Conservation (phyloP, 768 basidiomycete genomes). For the Amanita rubescens region DNA sequence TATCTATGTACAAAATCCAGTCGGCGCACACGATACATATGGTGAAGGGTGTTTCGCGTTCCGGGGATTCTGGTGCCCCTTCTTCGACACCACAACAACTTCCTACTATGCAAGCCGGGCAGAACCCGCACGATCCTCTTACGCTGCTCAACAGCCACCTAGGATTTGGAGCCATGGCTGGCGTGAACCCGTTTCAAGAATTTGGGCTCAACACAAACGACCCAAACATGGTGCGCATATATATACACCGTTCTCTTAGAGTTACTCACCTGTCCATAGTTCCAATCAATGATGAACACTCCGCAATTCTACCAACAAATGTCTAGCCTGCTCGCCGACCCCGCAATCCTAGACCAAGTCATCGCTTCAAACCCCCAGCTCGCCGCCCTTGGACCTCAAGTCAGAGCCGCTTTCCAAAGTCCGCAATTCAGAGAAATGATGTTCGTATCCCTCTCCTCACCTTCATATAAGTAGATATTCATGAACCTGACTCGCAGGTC, state of each 20-base stretch:
- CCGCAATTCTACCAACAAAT: slow-evolving; percentile 86
- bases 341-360: slow-evolving; percentile 82
- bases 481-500: slow-evolving; percentile 32
- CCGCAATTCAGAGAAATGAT: slow-evolving; percentile 70
- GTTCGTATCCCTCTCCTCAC: slow-evolving; percentile 30
- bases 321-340: slow-evolving; percentile 79
- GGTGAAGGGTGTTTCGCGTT: slow-evolving; percentile 77
- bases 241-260: not conserved
- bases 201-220: slow-evolving; percentile 90
- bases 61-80: slow-evolving; percentile 27
- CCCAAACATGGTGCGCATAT: slow-evolving; percentile 76
- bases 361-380: slow-evolving; percentile 78
- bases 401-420: slow-evolving; percentile 72
- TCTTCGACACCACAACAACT: slow-evolving; percentile 49
- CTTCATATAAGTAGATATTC: not conserved
- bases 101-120: slow-evolving; percentile 86
- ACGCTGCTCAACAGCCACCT: slow-evolving; percentile 74
- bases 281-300: slow-evolving; percentile 80
- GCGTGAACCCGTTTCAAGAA: slow-evolving; percentile 87
- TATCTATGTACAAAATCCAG: slow-evolving; percentile 87
- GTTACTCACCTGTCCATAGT: slow-evolving; percentile 28
- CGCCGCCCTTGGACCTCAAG: slow-evolving; percentile 68
- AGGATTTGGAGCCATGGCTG: slow-evolving; percentile 75
- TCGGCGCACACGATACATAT: slow-evolving; percentile 85
- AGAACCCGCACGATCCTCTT: slow-evolving; percentile 82